Percentiles rank a stretch among this genome's conserved stretches.
Evolutionary conservation across 345 rosid genomes (phyloP).

Genomic region (Brassica carinata): DNA sequence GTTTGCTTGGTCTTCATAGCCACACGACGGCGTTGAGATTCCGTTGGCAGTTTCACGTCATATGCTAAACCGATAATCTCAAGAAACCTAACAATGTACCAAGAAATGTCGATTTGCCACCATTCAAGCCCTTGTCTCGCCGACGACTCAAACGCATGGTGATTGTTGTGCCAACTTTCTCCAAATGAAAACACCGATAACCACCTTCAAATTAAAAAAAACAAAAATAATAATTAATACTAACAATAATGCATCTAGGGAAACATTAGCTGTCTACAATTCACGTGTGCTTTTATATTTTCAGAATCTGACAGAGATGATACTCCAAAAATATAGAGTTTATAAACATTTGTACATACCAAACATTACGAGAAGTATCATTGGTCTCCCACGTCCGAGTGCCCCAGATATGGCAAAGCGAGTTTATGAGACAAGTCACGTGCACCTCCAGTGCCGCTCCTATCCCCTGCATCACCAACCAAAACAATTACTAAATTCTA

Average conservation of each 20-base stretch:
- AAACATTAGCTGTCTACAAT: slow-evolving; percentile 14
- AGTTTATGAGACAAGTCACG: slow-evolving; percentile 82
- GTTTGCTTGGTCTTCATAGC: slow-evolving; percentile 18
- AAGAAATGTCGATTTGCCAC: slow-evolving; percentile 90
- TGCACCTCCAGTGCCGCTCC: slow-evolving; percentile 67
- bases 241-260: neutral
- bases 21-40: slow-evolving; percentile 61
- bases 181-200: slow-evolving; percentile 84
- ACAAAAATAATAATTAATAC: neutral
- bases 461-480: slow-evolving; percentile 52
- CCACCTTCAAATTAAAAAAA: slow-evolving; percentile 54
- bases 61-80: slow-evolving; percentile 68
- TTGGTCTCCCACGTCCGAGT: slow-evolving; percentile 77
- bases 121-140: slow-evolving; percentile 87
- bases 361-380: slow-evolving; percentile 80
- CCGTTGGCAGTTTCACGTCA: slow-evolving; percentile 70
- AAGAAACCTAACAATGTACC: slow-evolving; percentile 68
- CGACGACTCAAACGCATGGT: slow-evolving; percentile 81
- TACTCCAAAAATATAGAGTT: slow-evolving; percentile 1
- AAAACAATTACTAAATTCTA: neutral
- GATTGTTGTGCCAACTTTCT: slow-evolving; percentile 95
- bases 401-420: slow-evolving; percentile 94
- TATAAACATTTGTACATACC: slow-evolving; percentile 48
- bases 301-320: neutral
- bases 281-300: neutral